Evolutionary conservation across 108 stramenopile genomes (phyloP).

Genomic region (Discostella stelligeroides): DNA sequence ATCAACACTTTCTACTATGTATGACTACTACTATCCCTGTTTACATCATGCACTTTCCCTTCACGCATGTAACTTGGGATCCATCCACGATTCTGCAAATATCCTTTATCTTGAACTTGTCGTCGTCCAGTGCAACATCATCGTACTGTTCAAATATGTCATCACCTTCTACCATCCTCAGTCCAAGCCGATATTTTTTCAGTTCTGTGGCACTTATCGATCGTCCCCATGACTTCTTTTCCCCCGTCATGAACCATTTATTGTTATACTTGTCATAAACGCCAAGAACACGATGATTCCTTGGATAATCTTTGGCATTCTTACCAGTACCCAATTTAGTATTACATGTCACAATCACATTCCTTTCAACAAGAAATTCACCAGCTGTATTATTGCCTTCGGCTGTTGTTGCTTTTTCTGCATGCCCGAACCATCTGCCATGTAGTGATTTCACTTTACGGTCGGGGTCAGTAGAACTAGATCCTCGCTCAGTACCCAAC

Average conservation of each 20-base stretch:
- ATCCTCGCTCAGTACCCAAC: background rate
- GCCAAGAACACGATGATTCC: background rate
- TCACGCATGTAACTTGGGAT: background rate
- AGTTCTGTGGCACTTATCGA: background rate
- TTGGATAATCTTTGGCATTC: background rate
- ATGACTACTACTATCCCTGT: too few species aligned
- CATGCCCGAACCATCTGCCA: background rate
- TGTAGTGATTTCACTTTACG: background rate
- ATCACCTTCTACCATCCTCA: background rate
- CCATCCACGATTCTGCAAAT: background rate
- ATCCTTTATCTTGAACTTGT: background rate
- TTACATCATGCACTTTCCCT: background rate
- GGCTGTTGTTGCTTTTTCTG: background rate
- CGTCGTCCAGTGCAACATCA: background rate
- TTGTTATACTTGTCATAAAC: constrained; percentile 5
- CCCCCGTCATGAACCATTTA: background rate
- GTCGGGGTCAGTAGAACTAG: background rate
- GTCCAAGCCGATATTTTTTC: background rate
- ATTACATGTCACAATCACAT: background rate
- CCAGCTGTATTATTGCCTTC: background rate
- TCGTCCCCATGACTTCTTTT: background rate
- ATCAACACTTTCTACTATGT: too few species aligned
- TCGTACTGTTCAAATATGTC: background rate
- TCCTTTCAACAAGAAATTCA: background rate
- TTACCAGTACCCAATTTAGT: background rate